Base-by-base conservation (phyloP, 2,329 filamentous ascomycete genomes). In the Sphaerostilbella broomeana region DNA sequence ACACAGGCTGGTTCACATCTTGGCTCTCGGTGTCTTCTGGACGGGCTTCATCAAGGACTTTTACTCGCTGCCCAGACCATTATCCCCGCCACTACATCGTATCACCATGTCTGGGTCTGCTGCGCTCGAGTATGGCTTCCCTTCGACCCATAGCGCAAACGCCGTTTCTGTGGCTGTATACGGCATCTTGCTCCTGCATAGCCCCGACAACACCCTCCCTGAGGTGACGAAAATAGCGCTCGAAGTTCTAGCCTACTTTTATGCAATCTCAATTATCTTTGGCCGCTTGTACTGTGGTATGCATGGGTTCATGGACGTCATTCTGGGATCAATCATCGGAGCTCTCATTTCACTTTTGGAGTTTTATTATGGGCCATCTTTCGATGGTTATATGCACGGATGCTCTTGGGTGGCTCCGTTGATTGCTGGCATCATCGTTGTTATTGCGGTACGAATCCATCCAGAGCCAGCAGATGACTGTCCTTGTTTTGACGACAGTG, bases 71-170 rank as follows among this genome's bases (percentile, higher is more conserved):
- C 92, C 92, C 11, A 79, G 92, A 19, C 92, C 92, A 2, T 69
- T 97, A 16, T 95, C 89, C 4, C 92, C 92, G 15, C 92, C 92
- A 1, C 72, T 98, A 12, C 81, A 94, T 44, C 80, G 92, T 38
- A 97, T 98, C 59, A 95, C 89, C 50, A 95, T 95, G 89, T 97
- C 90, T 35, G 89, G 89, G 4, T 95, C 87, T 5, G 89, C 86
- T 4, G 88, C 90, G 8, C 75, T 98, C 39, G 92, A 98, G 58
- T 98, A 98, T 58, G 92, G 92, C 15, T 97, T 97, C 52, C 92
- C 92, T 0, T 95, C 89, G 7, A 97, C 92, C 0, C 92, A 98
- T 60, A 95, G 89, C 11, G 92, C 92, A 34, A 98, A 98, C 60
- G 92, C 92, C 2, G 85, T 97, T 6, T 95, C 90, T 0, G 90